phyloP scores from a whole-genome alignment of 768 basidiomycete species.

The Boletus tylopilopsis region DNA sequence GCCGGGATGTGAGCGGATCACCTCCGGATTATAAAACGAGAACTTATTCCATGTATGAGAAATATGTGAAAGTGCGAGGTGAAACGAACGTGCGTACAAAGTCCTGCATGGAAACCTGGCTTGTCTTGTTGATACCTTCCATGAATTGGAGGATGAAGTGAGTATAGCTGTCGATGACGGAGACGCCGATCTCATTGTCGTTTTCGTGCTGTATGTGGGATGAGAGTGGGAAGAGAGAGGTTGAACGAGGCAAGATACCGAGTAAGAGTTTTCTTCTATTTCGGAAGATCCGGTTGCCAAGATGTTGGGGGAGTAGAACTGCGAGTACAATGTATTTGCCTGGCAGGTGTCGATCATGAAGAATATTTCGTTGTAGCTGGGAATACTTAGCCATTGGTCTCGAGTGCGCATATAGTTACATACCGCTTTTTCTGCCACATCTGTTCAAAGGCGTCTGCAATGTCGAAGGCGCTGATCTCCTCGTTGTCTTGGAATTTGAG shows the following conservation, averaged over 20 bases:
- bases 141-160: slow-evolving; percentile 89
- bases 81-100: slow-evolving; percentile 50
- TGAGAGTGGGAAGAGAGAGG: neutral
- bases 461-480: slow-evolving; percentile 93
- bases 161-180: slow-evolving; percentile 93
- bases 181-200: slow-evolving; percentile 91
- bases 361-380: slow-evolving; percentile 84
- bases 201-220: slow-evolving; percentile 71
- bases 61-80: neutral
- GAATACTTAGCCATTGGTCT: slow-evolving; percentile 21
- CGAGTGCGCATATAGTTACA: slow-evolving; percentile 6
- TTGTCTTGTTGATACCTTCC: slow-evolving; percentile 91
- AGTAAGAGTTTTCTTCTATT: slow-evolving; percentile 89
- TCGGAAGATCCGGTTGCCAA: slow-evolving; percentile 86
- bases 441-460: slow-evolving; percentile 98
- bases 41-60: no score
- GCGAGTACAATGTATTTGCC: slow-evolving; percentile 92
- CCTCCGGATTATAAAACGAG: slow-evolving; percentile 65
- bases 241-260: slow-evolving; percentile 48
- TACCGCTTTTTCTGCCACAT: slow-evolving; percentile 97
- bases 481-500: slow-evolving; percentile 99
- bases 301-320: slow-evolving; percentile 91
- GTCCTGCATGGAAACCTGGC: slow-evolving; percentile 72
- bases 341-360: slow-evolving; percentile 99
- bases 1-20: slow-evolving; percentile 85